phyloP scores from a whole-genome alignment of 140 eudicot genomes.

The Flaveria floridana region DNA sequence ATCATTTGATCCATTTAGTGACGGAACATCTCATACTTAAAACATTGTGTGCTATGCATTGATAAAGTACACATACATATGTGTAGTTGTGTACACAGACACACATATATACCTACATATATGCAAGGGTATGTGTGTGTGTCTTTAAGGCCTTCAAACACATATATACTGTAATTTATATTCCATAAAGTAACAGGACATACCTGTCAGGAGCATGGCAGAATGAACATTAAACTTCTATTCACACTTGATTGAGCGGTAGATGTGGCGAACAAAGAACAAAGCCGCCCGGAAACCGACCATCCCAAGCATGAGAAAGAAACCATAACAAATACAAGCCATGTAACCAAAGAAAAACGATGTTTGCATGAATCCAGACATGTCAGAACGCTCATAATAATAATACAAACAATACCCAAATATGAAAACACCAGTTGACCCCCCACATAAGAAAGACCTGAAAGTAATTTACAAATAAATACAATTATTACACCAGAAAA shows the following conservation, averaged over 20 bases:
- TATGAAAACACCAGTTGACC: conserved; percentile 59
- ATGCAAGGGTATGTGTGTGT: not conserved
- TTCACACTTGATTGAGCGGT: conserved; percentile 65
- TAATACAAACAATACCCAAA: conserved; percentile 57
- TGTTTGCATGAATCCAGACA: conserved; percentile 67
- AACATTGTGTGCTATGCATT: not conserved
- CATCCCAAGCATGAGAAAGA: conserved; percentile 62
- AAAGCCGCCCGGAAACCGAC: conserved; percentile 55
- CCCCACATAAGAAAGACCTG: conserved; percentile 68
- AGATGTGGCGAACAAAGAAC: conserved; percentile 59
- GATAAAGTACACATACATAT: not conserved
- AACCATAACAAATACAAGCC: conserved; percentile 64
- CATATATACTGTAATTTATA: not conserved
- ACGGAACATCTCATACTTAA: not conserved
- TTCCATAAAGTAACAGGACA: not conserved
- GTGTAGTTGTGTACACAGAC: not conserved
- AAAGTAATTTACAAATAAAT: not conserved
- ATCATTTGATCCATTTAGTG: not conserved
- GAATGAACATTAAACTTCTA: conserved; percentile 31
- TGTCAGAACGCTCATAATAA: conserved; percentile 59
- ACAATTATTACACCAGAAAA: not conserved
- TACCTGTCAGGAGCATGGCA: conserved; percentile 19
- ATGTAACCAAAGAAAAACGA: conserved; percentile 65
- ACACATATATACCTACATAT: not conserved
- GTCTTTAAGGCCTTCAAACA: not conserved